A percentile compares a stretch with the other conserved stretches of the same genome.
phyloP scores from a whole-genome alignment of 164 flowering plant species.

The Chloranthus sessilifolius region DNA sequence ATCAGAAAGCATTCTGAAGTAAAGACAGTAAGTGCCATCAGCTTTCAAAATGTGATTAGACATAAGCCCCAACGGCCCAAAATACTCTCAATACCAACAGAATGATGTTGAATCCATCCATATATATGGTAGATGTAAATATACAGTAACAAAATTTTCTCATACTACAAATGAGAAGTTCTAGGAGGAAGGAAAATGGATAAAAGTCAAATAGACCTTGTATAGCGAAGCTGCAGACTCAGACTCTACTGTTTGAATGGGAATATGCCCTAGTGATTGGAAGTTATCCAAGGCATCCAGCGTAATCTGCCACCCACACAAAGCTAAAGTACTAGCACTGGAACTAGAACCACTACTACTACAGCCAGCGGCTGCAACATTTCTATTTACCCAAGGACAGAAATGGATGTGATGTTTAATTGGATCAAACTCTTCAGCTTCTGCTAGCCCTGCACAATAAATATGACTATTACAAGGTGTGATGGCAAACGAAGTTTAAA shows the following conservation, averaged over 20 bases:
- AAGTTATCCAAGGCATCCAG: constrained; percentile 88
- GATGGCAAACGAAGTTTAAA: no score
- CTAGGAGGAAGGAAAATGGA: no score
- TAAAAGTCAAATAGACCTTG: constrained; percentile 63
- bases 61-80: no score
- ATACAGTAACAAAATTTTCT: no score
- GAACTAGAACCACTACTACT: constrained; percentile 42
- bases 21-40: no score
- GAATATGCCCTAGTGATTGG: constrained; percentile 54
- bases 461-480: no score
- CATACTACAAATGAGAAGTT: no score
- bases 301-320: constrained; percentile 95
- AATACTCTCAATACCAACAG: no score
- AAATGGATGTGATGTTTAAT: constrained; percentile 73
- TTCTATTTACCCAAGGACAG: constrained; percentile 99
- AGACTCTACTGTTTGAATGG: constrained; percentile 64
- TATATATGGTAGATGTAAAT: no score
- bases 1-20: no score
- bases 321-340: constrained; percentile 43
- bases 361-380: constrained; percentile 97
- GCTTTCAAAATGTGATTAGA: no score
- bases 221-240: constrained; percentile 94
- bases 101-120: no score
- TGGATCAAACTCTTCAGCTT: constrained; percentile 79
- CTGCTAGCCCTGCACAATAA: constrained; percentile 55